Percentiles rank a stretch among this genome's conserved stretches.
Conservation (phyloP, 305 asterid genomes). For the Striga hermonthica region DNA sequence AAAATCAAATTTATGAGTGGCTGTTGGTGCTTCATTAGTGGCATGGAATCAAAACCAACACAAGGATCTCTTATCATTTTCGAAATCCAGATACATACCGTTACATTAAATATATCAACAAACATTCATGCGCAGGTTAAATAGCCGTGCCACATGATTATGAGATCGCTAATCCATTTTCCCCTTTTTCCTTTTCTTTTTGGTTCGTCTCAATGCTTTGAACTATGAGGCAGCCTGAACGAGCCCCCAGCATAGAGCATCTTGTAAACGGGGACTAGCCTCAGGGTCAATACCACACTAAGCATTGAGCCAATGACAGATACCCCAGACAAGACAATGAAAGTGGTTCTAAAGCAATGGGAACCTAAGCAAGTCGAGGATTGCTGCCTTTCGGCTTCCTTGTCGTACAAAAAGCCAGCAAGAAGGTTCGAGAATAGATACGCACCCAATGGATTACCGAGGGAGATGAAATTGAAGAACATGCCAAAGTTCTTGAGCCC, state of each 20-base stretch:
- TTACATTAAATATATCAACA: slow-evolving; percentile 16
- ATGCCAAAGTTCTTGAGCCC: slow-evolving; percentile 70
- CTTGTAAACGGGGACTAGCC: slow-evolving; percentile 64
- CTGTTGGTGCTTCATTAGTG: background rate
- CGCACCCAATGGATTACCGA: slow-evolving; percentile 74
- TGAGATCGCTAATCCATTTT: background rate
- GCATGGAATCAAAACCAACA: background rate
- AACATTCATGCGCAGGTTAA: slow-evolving; percentile 6
- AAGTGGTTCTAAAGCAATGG: slow-evolving; percentile 55
- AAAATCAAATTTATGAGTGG: background rate
- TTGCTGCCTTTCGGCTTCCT: slow-evolving; percentile 60
- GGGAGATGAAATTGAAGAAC: slow-evolving; percentile 54
- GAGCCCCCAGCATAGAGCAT: slow-evolving; percentile 78
- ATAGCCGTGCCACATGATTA: background rate
- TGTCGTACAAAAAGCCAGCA: slow-evolving; percentile 61
- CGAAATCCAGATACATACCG: slow-evolving; percentile 4
- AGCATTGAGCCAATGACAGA: slow-evolving; percentile 45
- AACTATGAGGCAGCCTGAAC: slow-evolving; percentile 45
- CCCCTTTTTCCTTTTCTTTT: background rate
- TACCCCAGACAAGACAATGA: slow-evolving; percentile 61
- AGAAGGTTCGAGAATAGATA: slow-evolving; percentile 63
- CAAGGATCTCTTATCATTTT: background rate
- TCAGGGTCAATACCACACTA: slow-evolving; percentile 49
- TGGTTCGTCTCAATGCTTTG: slow-evolving; percentile 35
- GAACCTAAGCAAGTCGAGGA: slow-evolving; percentile 60